Base-by-base conservation (phyloP, 805 yeast species). In the Starmerella gropengiesseri region DNA sequence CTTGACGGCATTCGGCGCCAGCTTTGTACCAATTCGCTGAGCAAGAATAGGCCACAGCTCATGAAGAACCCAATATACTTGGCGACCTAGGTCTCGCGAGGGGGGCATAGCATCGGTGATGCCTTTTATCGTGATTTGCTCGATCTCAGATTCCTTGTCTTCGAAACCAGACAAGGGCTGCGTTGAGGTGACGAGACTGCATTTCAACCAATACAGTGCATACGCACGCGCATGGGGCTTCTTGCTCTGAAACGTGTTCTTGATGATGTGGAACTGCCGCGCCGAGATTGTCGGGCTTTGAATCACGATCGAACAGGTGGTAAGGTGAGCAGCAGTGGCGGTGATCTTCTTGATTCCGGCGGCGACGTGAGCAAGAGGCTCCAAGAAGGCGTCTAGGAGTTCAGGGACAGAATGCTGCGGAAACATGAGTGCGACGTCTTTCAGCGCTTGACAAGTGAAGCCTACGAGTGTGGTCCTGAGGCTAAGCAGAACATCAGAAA, bases 391-490 rank as follows among this genome's bases (percentile, higher is more conserved):
- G 35, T 81, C 89, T 9, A 70, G 60, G 2, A 75, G 55, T 14
- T 46, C 45, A 2, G 28, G 23, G 25, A 26, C 35, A 13, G 7
- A 9, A 7, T 57, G 45, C 7, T 45, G 34, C 11, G 49, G 25
- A 6, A 55, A 35, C 3, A 60, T 40, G 22, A 56, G 53, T 2
- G 56, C 59, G 7, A 57, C 43, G 48, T 87, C 97, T 55, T 81
- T 83, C 9, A 83, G 66, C 17, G 86, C 59, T 44, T 78, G 83
- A 55, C 93, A 81, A 0, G 86, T 83, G 54, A 81, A 73, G 2
- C 74, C 64, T 1, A 87, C 76, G 17, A 91, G 66, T 0, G 95
- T 81, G 0, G 98, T 91, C 55, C 98, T 68, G 44, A 91, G 65
- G 0, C 97, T 86, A 7, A 68, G 53, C 1, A 77, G 68, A 0